Evolutionary conservation across 257 asterid species (phyloP), one percentile per base, ranked within the genome.

Genomic region (Echites panduratus): DNA sequence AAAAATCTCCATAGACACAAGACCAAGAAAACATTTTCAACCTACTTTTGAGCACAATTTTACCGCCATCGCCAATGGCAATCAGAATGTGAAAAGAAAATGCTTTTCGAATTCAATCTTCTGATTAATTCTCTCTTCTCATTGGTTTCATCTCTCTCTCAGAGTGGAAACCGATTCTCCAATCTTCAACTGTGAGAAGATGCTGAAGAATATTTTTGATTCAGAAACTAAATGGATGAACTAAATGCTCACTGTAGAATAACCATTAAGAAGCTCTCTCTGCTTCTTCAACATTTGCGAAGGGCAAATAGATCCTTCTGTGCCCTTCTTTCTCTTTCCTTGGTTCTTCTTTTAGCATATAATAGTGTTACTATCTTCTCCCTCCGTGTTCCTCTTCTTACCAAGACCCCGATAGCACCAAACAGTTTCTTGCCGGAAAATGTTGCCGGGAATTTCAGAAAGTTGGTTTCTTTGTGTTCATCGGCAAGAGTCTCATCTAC

Each of bases 261-360:
- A 66, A 6, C 57, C 44, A 40, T 41, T 26, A 24, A 22, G 65
- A 70, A 35, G 66, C 69, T 72, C 52, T 75, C 76, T 78, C 81
- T 76, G 45, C 68, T 82, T 82, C 82, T 77, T 70, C 27, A 54
- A 73, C 72, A 79, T 71, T 62, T 79, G 76, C 81, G 79, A 35
- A 81, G 79, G 71, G 75, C 74, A 72, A 89, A 76, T 77, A 82
- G 79, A 76, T 85, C 96, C 24, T 66, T 85, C 71, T 87, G 32
- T 72, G 88, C 87, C 65, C 68, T 87, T 57, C 27, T 77, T 52
- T 84, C 95, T 57, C 73, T 87, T 54, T 56, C 81, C 38, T 79
- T 88, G 40, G 81, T 92, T 53, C 78, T 79, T 67, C 93, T 90
- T 38, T 63, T 92, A 76, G 89, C 87, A 69, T 87, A 85, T 47